These are phyloP conservation scores for Xylariales sp. DNA, from an alignment of 2,329 filamentous ascomycete species.

Conservation along the genomic window DNA sequence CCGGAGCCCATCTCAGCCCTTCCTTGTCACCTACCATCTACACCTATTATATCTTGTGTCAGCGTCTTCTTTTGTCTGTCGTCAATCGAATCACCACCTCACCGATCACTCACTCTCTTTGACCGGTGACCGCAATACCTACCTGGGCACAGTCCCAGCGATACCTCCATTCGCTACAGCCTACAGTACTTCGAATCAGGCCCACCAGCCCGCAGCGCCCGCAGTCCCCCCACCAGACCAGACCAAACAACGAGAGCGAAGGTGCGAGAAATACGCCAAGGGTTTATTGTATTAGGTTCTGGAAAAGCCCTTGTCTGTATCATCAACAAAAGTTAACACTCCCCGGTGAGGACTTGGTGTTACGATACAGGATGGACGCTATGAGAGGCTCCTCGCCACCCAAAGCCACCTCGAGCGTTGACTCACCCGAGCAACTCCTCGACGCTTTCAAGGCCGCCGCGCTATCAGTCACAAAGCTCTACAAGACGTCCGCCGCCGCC, in stretches of 20 bases:
- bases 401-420: conserved; percentile 52
- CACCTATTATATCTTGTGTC: conserved; percentile 2
- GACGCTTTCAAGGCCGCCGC: conserved; percentile 93
- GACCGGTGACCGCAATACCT: not conserved
- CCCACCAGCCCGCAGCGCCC: conserved; percentile 40
- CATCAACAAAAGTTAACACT: conserved; percentile 8
- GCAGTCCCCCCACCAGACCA: conserved; percentile 41
- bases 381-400: conserved; percentile 49
- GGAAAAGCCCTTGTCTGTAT: conserved; percentile 5
- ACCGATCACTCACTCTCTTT: conserved; percentile 23
- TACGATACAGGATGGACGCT: conserved; percentile 42
- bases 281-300: conserved; percentile 19
- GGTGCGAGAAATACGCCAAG: conserved; percentile 41
- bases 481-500: conserved; percentile 87
- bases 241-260: conserved; percentile 36
- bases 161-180: conserved; percentile 32
- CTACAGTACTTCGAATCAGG: conserved; percentile 38
- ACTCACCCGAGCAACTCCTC: conserved; percentile 74
- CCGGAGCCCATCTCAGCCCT: conserved; percentile 8
- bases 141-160: not conserved
- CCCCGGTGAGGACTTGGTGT: conserved; percentile 10
- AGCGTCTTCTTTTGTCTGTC: conserved; percentile 3
- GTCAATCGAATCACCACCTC: conserved; percentile 25
- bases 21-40: not conserved
- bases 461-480: conserved; percentile 93